Percentiles rank a stretch among this genome's conserved stretches.
phyloP scores from a whole-genome alignment of 345 rosid species.

The Physaria fendleri region DNA sequence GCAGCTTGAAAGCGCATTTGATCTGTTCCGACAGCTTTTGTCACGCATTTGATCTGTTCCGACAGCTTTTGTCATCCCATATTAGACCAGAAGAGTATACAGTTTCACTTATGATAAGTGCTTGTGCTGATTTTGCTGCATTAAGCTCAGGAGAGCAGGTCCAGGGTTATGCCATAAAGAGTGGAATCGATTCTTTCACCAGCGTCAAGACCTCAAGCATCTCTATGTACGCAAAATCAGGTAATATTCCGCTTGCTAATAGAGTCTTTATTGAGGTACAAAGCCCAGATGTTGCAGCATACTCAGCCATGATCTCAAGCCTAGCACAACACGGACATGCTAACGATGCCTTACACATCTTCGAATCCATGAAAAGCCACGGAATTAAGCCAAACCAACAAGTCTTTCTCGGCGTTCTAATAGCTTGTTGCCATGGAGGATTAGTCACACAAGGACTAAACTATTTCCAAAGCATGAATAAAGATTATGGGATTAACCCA shows the following conservation, averaged over 20 bases:
- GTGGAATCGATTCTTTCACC: conserved; percentile 37
- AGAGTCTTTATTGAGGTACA: conserved; percentile 27
- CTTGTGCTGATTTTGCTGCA: conserved; percentile 47
- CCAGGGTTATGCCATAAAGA: conserved; percentile 41
- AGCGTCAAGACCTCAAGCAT: conserved; percentile 42
- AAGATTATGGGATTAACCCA: conserved; percentile 19
- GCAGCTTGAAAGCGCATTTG: conserved; percentile 38
- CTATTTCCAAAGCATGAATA: conserved; percentile 39
- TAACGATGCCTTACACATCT: conserved; percentile 34
- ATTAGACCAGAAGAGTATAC: conserved; percentile 46
- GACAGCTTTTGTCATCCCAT: conserved; percentile 24
- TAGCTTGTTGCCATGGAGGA: conserved; percentile 54
- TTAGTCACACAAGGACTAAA: conserved; percentile 38
- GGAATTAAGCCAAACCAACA: conserved; percentile 38
- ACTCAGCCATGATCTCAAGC: conserved; percentile 48
- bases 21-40: conserved; percentile 41
- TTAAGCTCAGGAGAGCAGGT: conserved; percentile 42
- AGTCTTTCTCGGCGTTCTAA: conserved; percentile 36
- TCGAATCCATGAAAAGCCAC: conserved; percentile 33
- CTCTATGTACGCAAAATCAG: conserved; percentile 50
- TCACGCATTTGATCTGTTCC: no score
- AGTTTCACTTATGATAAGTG: conserved; percentile 41
- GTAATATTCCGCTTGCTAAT: conserved; percentile 33
- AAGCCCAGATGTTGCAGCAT: conserved; percentile 42
- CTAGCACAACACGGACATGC: conserved; percentile 47